Percentiles rank a stretch among this genome's conserved stretches.
phyloP scores from a whole-genome alignment of 768 basidiomycete genomes.

The Pleurotus djamor region DNA sequence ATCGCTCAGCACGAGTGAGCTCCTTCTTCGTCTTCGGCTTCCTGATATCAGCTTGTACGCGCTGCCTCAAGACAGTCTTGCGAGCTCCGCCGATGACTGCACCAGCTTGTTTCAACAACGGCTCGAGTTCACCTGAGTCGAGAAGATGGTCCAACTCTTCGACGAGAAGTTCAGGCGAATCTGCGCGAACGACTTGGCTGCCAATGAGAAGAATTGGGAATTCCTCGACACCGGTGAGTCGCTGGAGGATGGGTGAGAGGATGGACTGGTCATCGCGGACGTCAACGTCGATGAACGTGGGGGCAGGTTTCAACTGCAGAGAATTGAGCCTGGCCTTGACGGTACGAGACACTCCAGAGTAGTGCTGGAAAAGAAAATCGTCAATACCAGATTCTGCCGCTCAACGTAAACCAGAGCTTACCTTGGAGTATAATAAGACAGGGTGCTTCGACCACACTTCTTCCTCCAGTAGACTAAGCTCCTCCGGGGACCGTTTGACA shows the following conservation, averaged over 20 bases:
- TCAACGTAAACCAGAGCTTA: conserved; percentile 20
- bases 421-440: conserved; percentile 75
- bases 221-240: conserved; percentile 52
- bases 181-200: conserved; percentile 33
- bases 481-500: conserved; percentile 62
- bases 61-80: not conserved
- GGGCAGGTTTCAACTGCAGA: conserved; percentile 58
- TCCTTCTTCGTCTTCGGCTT: not conserved
- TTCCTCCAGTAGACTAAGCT: conserved; percentile 54
- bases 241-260: conserved; percentile 56
- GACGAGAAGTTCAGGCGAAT: conserved; percentile 39
- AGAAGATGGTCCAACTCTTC: conserved; percentile 50
- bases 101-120: conserved; percentile 52
- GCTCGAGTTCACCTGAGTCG: conserved; percentile 48
- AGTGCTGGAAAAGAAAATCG: conserved; percentile 34
- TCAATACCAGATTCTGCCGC: not conserved
- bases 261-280: conserved; percentile 68
- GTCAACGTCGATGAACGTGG: conserved; percentile 72
- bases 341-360: conserved; percentile 65
- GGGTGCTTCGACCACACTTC: conserved; percentile 76
- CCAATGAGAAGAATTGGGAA: conserved; percentile 71
- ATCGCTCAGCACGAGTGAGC: not conserved
- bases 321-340: conserved; percentile 55
- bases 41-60: not conserved
- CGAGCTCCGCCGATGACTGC: conserved; percentile 45